Evolutionary conservation across 179 eudicot species (phyloP), one percentile per base, ranked within the genome.

Genomic region (Corrigiola litoralis): DNA sequence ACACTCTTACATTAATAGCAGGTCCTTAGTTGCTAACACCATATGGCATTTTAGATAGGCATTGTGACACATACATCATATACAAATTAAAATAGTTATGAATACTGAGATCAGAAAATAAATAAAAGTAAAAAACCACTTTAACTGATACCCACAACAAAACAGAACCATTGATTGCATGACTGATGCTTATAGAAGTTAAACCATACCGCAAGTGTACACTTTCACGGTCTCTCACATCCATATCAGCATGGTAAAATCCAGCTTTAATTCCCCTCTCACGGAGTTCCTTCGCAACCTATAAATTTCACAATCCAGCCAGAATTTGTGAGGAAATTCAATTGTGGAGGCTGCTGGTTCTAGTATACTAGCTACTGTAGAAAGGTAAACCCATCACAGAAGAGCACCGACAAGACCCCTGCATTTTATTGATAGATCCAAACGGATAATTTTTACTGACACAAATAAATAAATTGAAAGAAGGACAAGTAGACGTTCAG

Each of bases 181-280:
- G 28, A 29, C 18, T 10, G n/a, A 55, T 52, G 40, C 44, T 55
- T 23, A 16, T 34, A 16, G 21, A 53, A 45, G 16, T 46, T 55
- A 32, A 32, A 60, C 28, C 71, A 67, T 82, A 90, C 99, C 88
- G 72, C 66, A 67, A 66, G 77, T 94, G 99, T 71, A 94, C 90
- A 71, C 78, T 82, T 75, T 91, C 95, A 60, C 99, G 95, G 63
- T 77, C 77, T 73, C 71, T 76, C 67, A 71, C 96, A 73, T 90
- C 97, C 97, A 90, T 94, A 81, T 94, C 91, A 54, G 99, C 99
- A 71, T 94, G 99, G 70, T 94, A 94, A 75, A 79, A 66, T 73
- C 82, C 90, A 58, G 99, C 99, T 48, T 88, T 83, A 56, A 94
- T 85, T 67, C 90, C 92, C 73, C 83, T 84, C 58, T 83, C 95